These are phyloP conservation scores for Boletellus deceptivus DNA, from an alignment of 1,284 basidiomycete genomes.

Conservation along the genomic window DNA sequence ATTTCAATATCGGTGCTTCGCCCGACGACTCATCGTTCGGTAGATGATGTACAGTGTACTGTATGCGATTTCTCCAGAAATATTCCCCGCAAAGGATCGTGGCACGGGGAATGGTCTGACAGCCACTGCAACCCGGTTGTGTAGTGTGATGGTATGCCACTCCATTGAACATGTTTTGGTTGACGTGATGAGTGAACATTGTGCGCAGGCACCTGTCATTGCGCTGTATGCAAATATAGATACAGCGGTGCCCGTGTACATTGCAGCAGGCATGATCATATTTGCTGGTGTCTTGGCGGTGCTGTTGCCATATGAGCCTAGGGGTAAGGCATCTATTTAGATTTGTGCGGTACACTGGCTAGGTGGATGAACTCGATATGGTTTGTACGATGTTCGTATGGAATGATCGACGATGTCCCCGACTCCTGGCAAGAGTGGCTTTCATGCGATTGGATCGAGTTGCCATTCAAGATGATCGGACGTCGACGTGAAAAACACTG, in stretches of 20 bases:
- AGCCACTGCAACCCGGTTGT: conserved; percentile 57
- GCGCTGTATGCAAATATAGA: conserved; percentile 66
- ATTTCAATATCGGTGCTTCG: not conserved
- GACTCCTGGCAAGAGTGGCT: too few relatives aligned
- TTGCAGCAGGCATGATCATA: conserved; percentile 73
- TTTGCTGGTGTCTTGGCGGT: conserved; percentile 64
- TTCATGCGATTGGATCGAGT: too few relatives aligned
- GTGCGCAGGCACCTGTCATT: conserved; percentile 62
- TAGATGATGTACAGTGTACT: not conserved
- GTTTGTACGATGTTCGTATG: too few relatives aligned
- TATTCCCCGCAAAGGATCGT: conserved; percentile 69
- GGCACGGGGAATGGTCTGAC: conserved; percentile 71
- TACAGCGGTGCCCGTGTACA: conserved; percentile 72
- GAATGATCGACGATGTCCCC: too few relatives aligned
- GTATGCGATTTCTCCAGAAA: conserved; percentile 63
- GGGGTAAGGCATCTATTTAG: conserved; percentile 63
- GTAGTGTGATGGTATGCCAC: conserved; percentile 54
- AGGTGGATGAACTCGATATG: too few relatives aligned
- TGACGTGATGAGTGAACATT: not conserved
- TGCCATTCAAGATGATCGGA: too few relatives aligned
- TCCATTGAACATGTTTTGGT: not conserved
- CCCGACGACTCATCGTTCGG: not conserved
- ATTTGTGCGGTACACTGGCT: not conserved
- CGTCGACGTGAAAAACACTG: too few relatives aligned
- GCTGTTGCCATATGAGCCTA: conserved; percentile 72